Percentiles rank a stretch among this genome's conserved stretches.
Evolutionary conservation across 2,329 filamentous ascomycete species (phyloP).

Genomic region (Blastomyces emzantsi): DNA sequence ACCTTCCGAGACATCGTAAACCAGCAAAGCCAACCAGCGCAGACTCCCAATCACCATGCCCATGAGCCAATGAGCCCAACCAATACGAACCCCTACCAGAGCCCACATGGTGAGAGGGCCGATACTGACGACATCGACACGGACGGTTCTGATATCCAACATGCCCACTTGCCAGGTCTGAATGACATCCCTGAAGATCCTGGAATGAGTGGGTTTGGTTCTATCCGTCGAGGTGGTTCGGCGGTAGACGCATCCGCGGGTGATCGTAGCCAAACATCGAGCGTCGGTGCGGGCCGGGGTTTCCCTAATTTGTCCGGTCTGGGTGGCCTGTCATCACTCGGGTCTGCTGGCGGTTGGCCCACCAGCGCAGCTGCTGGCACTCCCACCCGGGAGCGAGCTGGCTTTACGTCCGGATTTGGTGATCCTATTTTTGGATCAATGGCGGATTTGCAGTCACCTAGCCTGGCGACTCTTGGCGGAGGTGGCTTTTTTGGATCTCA

Average conservation of each 20-base stretch:
- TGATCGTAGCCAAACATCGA: conserved; percentile 89
- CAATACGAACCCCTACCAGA: conserved; percentile 93
- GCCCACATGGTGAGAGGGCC: conserved; percentile 65
- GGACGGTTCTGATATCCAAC: conserved; percentile 46
- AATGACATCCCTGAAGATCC: conserved; percentile 45
- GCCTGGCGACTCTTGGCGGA: conserved; percentile 31
- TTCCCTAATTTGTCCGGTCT: conserved; percentile 53
- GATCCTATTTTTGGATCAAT: conserved; percentile 63
- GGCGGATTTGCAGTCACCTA: conserved; percentile 58
- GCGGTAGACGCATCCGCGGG: conserved; percentile 57
- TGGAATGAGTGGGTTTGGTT: conserved; percentile 45
- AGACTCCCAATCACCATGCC: conserved; percentile 43
- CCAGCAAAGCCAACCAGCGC: conserved; percentile 50
- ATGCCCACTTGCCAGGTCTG: conserved; percentile 43
- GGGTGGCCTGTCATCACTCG: conserved; percentile 47
- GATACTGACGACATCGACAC: conserved; percentile 55
- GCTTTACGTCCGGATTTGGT: conserved; percentile 44
- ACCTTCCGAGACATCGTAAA: conserved; percentile 50
- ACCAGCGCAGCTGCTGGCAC: conserved; percentile 65
- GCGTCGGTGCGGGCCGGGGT: conserved; percentile 58
- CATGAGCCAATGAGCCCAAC: conserved; percentile 78
- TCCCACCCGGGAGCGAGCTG: conserved; percentile 51
- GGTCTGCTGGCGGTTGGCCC: conserved; percentile 40
- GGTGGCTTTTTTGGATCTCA: conserved; percentile 56
- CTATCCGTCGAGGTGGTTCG: conserved; percentile 46